These are phyloP conservation scores for Mortierella sp. DNA, from an alignment of 371 early-diverging fungal species.

Conservation along the genomic window DNA sequence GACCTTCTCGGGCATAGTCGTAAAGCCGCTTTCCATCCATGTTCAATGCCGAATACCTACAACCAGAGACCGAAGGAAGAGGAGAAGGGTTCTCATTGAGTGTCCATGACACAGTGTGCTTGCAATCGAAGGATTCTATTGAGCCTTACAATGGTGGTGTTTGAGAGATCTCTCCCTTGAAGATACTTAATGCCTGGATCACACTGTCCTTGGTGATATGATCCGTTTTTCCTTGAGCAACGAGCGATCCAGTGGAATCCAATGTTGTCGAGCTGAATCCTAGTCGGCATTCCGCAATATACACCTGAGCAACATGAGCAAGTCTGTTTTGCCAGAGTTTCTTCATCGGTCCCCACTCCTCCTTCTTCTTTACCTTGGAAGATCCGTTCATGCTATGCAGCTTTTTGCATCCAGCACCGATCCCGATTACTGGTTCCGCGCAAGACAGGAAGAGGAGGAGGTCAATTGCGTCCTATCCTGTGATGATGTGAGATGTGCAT, in stretches of 20 bases:
- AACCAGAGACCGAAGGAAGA: not conserved
- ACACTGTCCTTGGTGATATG: conserved; percentile 55
- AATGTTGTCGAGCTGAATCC: conserved; percentile 62
- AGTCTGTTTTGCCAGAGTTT: too few relatives aligned
- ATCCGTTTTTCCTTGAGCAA: conserved; percentile 20
- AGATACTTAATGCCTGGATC: conserved; percentile 39
- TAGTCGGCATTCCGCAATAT: conserved; percentile 58
- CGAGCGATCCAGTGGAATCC: conserved; percentile 60
- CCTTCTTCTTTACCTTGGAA: conserved; percentile 53
- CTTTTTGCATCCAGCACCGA: conserved; percentile 43
- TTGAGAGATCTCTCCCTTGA: conserved; percentile 62
- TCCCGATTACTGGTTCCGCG: conserved; percentile 27
- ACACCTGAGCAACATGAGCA: conserved; percentile 38
- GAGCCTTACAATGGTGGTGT: conserved; percentile 61
- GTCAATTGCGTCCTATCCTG: too few relatives aligned
- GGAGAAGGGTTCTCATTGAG: too few relatives aligned
- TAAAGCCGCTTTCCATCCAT: conserved; percentile 69
- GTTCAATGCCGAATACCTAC: conserved; percentile 63
- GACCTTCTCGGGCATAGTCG: conserved; percentile 63
- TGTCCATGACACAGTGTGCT: not conserved
- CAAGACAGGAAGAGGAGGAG: not conserved
- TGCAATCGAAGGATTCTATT: not conserved
- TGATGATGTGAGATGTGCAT: too few relatives aligned
- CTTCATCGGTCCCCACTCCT: not conserved
- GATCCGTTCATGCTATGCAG: conserved; percentile 34